These are phyloP conservation scores for Gossypium gossypioides DNA, from an alignment of 441 rosid genomes.

Conservation along the genomic window DNA sequence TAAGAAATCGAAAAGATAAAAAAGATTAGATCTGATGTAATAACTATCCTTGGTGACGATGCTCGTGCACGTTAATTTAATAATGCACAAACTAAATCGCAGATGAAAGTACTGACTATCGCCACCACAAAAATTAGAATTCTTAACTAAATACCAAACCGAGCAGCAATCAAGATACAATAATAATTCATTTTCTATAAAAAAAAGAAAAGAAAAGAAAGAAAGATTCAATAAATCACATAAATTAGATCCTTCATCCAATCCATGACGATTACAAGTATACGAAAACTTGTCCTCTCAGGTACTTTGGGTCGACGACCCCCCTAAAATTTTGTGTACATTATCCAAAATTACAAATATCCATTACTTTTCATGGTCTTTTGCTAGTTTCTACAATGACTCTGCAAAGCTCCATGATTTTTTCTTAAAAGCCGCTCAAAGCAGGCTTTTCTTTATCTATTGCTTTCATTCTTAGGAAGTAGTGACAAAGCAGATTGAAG, in stretches of 20 bases:
- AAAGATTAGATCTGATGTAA: too few species aligned
- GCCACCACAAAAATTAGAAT: too few species aligned
- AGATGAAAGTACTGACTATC: too few species aligned
- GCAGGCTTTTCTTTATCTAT: conserved; percentile 29
- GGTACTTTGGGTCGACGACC: conserved; percentile 1
- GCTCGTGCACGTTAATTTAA: too few species aligned
- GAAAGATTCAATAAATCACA: not conserved
- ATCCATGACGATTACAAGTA: not conserved
- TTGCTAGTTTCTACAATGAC: not conserved
- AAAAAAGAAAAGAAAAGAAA: too few species aligned
- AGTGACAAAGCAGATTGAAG: conserved; percentile 46
- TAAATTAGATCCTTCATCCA: not conserved
- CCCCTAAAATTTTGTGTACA: not conserved
- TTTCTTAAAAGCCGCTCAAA: conserved; percentile 13
- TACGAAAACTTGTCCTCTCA: not conserved
- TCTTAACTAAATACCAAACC: not conserved
- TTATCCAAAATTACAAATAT: not conserved
- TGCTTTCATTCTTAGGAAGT: conserved; percentile 29
- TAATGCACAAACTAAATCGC: too few species aligned
- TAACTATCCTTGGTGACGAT: too few species aligned
- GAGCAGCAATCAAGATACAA: not conserved
- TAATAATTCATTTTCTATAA: too few species aligned
- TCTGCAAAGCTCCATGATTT: not conserved
- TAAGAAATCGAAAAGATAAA: too few species aligned
- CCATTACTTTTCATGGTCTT: not conserved